Evolutionary conservation across 495 filamentous ascomycete genomes (phyloP).

Genomic region (Pyronema omphalodes): DNA sequence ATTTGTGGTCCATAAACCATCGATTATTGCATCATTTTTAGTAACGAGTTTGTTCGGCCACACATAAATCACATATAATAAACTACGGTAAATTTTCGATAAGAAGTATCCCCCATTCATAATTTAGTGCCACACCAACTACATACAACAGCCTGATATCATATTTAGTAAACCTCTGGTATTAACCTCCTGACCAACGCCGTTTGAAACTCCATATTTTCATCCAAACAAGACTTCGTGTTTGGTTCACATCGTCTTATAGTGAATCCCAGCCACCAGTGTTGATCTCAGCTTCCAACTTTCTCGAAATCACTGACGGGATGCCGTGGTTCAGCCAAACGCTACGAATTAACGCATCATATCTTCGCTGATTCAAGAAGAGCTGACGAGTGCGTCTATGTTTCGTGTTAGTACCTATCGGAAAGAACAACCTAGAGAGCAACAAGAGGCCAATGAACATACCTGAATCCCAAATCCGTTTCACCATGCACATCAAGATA

Average conservation of each 20-base stretch:
- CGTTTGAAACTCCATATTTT: too few relatives aligned
- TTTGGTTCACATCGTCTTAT: conserved; percentile 19
- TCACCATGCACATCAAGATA: conserved; percentile 94
- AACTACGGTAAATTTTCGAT: too few relatives aligned
- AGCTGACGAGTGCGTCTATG: conserved; percentile 46
- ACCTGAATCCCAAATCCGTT: conserved; percentile 67
- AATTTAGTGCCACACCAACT: too few relatives aligned
- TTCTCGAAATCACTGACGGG: conserved; percentile 72
- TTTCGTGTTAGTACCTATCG: neutral
- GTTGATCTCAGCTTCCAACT: conserved; percentile 85
- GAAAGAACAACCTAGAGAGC: neutral
- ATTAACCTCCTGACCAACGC: too few relatives aligned
- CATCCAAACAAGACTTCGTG: too few relatives aligned
- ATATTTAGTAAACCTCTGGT: too few relatives aligned
- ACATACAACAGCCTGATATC: too few relatives aligned
- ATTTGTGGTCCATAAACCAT: too few relatives aligned
- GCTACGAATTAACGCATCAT: conserved; percentile 68
- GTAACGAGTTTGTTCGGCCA: too few relatives aligned
- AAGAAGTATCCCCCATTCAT: too few relatives aligned
- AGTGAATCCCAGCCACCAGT: conserved; percentile 95
- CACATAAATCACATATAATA: too few relatives aligned
- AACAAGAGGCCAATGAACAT: conserved; percentile 11
- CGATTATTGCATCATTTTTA: too few relatives aligned
- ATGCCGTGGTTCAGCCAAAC: conserved; percentile 78
- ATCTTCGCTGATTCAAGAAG: conserved; percentile 80